phyloP scores from a whole-genome alignment of 1,284 basidiomycete genomes.

The Fomitopsis palustris region DNA sequence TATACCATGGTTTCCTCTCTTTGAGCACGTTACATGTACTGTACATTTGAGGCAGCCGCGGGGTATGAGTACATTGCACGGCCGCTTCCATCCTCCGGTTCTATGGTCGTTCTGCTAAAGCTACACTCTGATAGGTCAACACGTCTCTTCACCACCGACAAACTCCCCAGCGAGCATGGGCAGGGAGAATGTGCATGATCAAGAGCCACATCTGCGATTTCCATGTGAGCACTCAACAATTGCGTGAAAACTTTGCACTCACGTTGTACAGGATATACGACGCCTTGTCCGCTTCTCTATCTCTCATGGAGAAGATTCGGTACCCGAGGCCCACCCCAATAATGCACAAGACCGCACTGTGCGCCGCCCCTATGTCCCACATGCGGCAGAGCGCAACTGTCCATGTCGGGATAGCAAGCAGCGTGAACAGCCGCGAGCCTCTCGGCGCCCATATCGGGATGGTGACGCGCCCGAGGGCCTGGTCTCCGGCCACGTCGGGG shows the following conservation, averaged over 20 bases:
- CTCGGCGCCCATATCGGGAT: slow-evolving; percentile 31
- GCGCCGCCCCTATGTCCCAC: slow-evolving; percentile 18
- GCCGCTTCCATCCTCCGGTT: no score
- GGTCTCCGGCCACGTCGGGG: slow-evolving; percentile 32
- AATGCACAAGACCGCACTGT: slow-evolving; percentile 14
- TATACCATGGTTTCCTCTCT: no score
- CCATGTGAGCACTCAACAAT: neutral
- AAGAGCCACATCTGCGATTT: neutral
- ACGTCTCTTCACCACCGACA: no score
- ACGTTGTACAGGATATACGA: slow-evolving; percentile 30
- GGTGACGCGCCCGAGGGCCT: slow-evolving; percentile 25
- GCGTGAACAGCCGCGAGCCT: slow-evolving; percentile 24
- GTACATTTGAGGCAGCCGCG: no score
- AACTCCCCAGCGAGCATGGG: no score
- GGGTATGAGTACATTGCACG: no score
- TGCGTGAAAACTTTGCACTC: neutral
- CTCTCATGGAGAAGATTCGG: slow-evolving; percentile 22
- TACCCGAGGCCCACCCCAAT: slow-evolving; percentile 25
- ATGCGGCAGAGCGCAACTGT: slow-evolving; percentile 22
- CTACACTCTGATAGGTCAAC: no score
- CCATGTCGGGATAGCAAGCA: slow-evolving; percentile 26
- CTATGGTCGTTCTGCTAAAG: no score
- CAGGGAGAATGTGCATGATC: neutral
- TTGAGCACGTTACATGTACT: no score
- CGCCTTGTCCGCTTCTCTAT: slow-evolving; percentile 15